These are phyloP conservation scores for Aspergillus steynii DNA, from an alignment of 495 filamentous ascomycete genomes.

Conservation along the genomic window DNA sequence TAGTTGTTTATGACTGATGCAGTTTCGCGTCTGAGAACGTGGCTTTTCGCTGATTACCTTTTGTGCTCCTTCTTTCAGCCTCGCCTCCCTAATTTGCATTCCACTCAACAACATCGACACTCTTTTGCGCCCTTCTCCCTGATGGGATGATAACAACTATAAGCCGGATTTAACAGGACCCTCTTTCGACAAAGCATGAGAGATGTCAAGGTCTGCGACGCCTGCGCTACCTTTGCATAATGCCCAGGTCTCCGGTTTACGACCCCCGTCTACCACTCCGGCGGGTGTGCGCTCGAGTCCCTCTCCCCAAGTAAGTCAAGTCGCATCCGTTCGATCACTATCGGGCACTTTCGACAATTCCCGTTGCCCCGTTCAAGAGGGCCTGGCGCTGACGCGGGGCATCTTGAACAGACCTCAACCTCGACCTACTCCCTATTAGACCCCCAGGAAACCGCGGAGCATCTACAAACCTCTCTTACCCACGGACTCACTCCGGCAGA, in stretches of 20 bases:
- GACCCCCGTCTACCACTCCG: constrained; percentile 38
- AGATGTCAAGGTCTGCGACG: constrained; percentile 62
- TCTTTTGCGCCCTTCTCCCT: constrained; percentile 3
- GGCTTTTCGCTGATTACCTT: constrained; percentile 9
- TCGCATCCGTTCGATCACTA: neutral
- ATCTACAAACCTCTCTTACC: constrained; percentile 77
- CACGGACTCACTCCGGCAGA: constrained; percentile 79
- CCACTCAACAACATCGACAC: neutral
- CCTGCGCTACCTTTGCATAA: constrained; percentile 58
- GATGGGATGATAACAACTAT: constrained; percentile 37
- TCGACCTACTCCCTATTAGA: constrained; percentile 64
- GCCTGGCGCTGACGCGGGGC: constrained; percentile 8
- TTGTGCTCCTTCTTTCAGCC: neutral
- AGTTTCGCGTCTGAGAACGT: constrained; percentile 20
- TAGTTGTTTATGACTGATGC: constrained; percentile 6
- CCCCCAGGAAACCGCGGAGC: constrained; percentile 73
- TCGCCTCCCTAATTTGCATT: neutral
- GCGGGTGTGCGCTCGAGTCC: constrained; percentile 33
- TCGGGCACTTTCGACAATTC: neutral
- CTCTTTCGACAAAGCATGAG: constrained; percentile 44
- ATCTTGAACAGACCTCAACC: constrained; percentile 51
- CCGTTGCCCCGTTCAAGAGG: neutral
- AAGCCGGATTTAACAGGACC: constrained; percentile 21
- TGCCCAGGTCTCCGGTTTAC: constrained; percentile 39
- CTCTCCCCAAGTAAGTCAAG: constrained; percentile 35